Base-by-base conservation (phyloP, 164 flowering plant species). In the Vitis rotundifolia region DNA sequence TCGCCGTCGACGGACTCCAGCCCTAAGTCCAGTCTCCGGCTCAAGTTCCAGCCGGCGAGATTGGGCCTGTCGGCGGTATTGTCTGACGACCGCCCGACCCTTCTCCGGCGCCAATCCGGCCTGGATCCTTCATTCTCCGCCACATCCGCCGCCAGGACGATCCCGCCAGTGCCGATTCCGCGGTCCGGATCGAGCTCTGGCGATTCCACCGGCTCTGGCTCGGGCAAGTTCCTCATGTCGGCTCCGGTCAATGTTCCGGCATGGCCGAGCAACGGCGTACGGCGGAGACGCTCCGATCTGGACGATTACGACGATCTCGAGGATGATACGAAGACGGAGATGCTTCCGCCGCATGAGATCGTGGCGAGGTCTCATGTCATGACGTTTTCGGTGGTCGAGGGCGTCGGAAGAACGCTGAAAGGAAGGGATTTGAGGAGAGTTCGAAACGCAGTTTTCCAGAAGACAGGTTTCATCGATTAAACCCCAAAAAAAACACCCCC, bases 401-500 rank as follows among this genome's bases (percentile, higher is more conserved):
- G 91, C n/a, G 86, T 70, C n/a, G 91, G 91, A 2, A 66, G 91
- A 78, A 87, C 91, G 16, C 84, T 87, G 49, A 87, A 87, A 71
- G 91, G 91, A 8, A 76, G 91, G 71, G 91, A 87, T 73, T 75
- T 87, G 60, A 76, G 86, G 4, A 68, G 82, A 0, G 86, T 85
- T 1, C 66, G 91, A 22, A 84, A 85, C 63, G 88, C 88, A 9
- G 83, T 87, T 64, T 82, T 75, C 64, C 87, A 79, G 81, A 77
- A 82, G 66, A 87, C 91, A 72, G 91, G 91, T 73, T 83, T 85
- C 71, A 73, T 85, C 49, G 87, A 83, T 59, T 85, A 74, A 80
- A 70, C 28, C 15, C 9, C 15, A 22, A 22, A 1, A 22, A 22
- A 22, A 22, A 22, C 26, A 22, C 26, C 26, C 26, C 26, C 26